phyloP scores from a whole-genome alignment of 306 rosid species.

The Malus domestica region DNA sequence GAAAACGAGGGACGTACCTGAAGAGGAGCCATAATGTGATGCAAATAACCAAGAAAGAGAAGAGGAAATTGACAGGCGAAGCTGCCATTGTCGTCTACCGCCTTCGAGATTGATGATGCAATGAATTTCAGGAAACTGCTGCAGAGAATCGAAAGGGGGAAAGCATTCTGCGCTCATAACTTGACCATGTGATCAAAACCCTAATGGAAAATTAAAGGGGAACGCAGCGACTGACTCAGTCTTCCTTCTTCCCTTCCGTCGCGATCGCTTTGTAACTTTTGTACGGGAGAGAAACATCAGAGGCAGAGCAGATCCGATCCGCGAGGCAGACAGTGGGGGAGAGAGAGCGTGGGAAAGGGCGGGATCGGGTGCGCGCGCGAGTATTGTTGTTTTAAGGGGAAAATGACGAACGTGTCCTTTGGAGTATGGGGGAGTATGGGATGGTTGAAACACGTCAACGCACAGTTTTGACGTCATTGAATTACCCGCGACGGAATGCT shows the following conservation, averaged over 20 bases:
- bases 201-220: conserved; percentile 22
- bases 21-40: conserved; percentile 71
- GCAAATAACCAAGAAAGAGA: conserved; percentile 63
- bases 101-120: not conserved
- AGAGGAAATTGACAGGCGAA: conserved; percentile 81
- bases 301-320: conserved; percentile 68
- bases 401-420: not conserved
- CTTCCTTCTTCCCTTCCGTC: conserved; percentile 29
- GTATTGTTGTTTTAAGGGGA: not conserved
- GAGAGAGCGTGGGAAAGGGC: conserved; percentile 9
- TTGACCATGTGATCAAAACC: conserved; percentile 36
- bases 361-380: conserved; percentile 5
- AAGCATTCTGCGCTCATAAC: conserved; percentile 29
- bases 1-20: conserved; percentile 52
- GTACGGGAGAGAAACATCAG: not conserved
- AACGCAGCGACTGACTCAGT: conserved; percentile 11
- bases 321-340: conserved; percentile 23
- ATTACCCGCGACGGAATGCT: not conserved
- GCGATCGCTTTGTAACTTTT: conserved; percentile 33
- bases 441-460: not conserved
- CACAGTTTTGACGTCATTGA: not conserved
- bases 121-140: conserved; percentile 36
- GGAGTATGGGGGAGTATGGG: too few species aligned
- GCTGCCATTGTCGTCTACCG: conserved; percentile 56
- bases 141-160: conserved; percentile 18